phyloP scores from a whole-genome alignment of 345 rosid species.

The Citrus hindsii region DNA sequence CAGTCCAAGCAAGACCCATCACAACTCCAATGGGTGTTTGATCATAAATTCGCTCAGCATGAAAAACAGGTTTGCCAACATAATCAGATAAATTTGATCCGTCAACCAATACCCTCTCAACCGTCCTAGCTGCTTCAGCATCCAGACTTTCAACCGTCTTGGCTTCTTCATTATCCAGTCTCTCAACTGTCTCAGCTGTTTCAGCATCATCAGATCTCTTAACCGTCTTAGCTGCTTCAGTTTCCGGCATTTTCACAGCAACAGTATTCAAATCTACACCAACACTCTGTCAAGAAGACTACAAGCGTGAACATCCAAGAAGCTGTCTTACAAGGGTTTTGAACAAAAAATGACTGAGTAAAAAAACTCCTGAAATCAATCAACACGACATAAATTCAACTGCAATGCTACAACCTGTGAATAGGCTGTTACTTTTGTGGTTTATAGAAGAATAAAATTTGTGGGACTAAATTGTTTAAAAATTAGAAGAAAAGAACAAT shows the following conservation, averaged over 20 bases:
- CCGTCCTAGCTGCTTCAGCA: conserved; percentile 27
- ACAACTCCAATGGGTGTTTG: conserved; percentile 94
- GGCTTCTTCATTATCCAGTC: not conserved
- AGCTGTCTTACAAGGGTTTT: conserved; percentile 3
- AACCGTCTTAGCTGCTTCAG: conserved; percentile 18
- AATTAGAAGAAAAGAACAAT: not conserved
- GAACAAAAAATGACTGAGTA: not conserved
- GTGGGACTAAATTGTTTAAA: not conserved
- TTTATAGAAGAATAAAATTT: not conserved
- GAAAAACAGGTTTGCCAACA: conserved; percentile 96
- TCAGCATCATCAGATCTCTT: not conserved
- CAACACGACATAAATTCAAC: not conserved
- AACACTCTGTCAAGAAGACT: conserved; percentile 36
- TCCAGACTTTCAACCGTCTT: conserved; percentile 10
- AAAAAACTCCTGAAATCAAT: not conserved
- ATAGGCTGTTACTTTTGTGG: not conserved
- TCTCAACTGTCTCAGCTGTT: not conserved
- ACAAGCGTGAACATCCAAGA: not conserved
- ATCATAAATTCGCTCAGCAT: conserved; percentile 87
- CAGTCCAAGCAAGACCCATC: conserved; percentile 99
- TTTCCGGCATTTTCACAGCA: conserved; percentile 29
- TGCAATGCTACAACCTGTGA: not conserved
- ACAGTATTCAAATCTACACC: not conserved
- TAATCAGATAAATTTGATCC: conserved; percentile 41
- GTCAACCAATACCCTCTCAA: conserved; percentile 67